A percentile compares a stretch with the other conserved stretches of the same genome.
These are phyloP conservation scores for Candida odintsovae DNA, from an alignment of 805 yeast species.

Conservation along the genomic window DNA sequence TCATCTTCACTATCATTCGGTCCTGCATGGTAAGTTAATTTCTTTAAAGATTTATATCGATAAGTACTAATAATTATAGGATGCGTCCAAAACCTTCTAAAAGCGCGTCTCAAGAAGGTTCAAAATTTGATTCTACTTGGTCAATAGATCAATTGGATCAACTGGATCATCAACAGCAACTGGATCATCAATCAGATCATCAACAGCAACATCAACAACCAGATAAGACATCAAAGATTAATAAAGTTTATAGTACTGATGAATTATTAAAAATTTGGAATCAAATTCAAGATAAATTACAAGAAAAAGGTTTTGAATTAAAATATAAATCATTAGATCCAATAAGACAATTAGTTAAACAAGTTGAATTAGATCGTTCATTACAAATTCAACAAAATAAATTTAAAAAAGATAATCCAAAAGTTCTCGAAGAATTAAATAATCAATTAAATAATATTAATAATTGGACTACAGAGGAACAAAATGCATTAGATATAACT, in stretches of 20 bases:
- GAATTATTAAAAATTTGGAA: slow-evolving; percentile 52
- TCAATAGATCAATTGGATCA: not conserved
- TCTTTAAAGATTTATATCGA: too few species aligned
- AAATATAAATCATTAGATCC: slow-evolving; percentile 29
- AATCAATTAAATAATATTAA: slow-evolving; percentile 15
- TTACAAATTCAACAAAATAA: slow-evolving; percentile 7
- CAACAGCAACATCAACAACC: not conserved
- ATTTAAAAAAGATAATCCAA: not conserved
- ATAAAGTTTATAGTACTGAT: slow-evolving; percentile 41
- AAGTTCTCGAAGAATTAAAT: slow-evolving; percentile 10
- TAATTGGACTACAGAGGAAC: slow-evolving; percentile 17
- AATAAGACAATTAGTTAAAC: slow-evolving; percentile 14
- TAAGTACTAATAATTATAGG: slow-evolving; percentile 18
- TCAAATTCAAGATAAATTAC: slow-evolving; percentile 27
- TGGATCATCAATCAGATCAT: not conserved
- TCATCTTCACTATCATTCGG: slow-evolving; percentile 26
- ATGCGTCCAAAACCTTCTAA: slow-evolving; percentile 27
- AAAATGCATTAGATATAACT: slow-evolving; percentile 20
- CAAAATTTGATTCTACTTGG: not conserved
- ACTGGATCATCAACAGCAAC: slow-evolving; percentile 1
- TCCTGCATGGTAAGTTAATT: slow-evolving; percentile 27
- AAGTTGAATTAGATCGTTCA: slow-evolving; percentile 17
- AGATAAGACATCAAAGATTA: too few species aligned
- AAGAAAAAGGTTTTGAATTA: slow-evolving; percentile 24
- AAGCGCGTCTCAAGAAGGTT: slow-evolving; percentile 6